Percentiles rank a stretch among this genome's conserved stretches.
Evolutionary conservation across 2,329 filamentous ascomycete genomes (phyloP).

Genomic region (Monilinia laxa): DNA sequence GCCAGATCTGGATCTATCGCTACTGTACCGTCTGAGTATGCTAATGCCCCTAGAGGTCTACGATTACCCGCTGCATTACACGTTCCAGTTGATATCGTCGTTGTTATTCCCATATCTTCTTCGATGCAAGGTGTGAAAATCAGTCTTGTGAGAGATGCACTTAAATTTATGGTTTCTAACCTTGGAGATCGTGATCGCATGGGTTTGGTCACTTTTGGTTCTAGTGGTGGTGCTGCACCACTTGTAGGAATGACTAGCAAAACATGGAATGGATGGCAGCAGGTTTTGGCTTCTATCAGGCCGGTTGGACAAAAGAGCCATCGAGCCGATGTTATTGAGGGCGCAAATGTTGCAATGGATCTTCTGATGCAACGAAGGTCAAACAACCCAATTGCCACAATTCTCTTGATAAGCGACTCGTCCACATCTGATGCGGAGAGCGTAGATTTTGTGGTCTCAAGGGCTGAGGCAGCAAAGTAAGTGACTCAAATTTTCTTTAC

Average conservation of each 20-base stretch:
- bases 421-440: slow-evolving; percentile 92
- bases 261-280: slow-evolving; percentile 87
- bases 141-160: slow-evolving; percentile 83
- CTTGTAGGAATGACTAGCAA: slow-evolving; percentile 99
- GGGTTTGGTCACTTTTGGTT: slow-evolving; percentile 96
- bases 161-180: slow-evolving; percentile 87
- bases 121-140: slow-evolving; percentile 99
- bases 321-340: slow-evolving; percentile 93
- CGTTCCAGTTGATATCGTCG: slow-evolving; percentile 90
- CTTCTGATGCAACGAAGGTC: slow-evolving; percentile 96
- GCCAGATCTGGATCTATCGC: slow-evolving; percentile 83
- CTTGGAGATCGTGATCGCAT: slow-evolving; percentile 93
- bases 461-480: slow-evolving; percentile 94
- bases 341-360: slow-evolving; percentile 98
- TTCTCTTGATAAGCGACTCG: slow-evolving; percentile 95
- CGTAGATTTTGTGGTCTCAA: slow-evolving; percentile 95
- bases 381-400: slow-evolving; percentile 91
- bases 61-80: slow-evolving; percentile 56
- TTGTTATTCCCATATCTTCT: slow-evolving; percentile 94
- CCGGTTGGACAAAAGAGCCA: slow-evolving; percentile 96
- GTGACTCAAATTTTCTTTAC: slow-evolving; percentile 40
- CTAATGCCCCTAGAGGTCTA: slow-evolving; percentile 54
- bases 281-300: slow-evolving; percentile 80
- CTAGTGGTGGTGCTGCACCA: slow-evolving; percentile 86
- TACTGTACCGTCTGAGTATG: slow-evolving; percentile 91